Base-by-base conservation (phyloP, 1,139 yeast genomes). In the Pichia sp. region DNA sequence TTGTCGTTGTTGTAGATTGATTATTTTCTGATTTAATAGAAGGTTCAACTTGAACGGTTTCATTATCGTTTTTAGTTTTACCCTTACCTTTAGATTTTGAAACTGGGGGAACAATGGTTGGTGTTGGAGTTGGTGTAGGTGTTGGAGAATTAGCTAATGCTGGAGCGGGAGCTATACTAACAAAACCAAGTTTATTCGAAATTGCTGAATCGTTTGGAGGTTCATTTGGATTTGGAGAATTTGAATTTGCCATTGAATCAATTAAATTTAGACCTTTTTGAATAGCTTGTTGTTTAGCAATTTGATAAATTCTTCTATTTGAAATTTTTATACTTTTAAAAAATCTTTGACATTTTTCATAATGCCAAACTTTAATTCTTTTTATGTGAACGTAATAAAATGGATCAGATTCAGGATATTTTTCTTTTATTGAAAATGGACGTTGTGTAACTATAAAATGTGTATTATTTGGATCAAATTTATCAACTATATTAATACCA, bases 341-440 rank as follows among this genome's bases (percentile, higher is more conserved):
- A 57, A 91, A 88, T 41, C 96, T 69, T 53, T 80, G 72, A 19
- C 89, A 85, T 62, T 89, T 89, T 46, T 86, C 95, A 55, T 76
- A 80, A 46, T 82, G 82, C 96, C 97, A 89, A 18, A 89, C 83
- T 57, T 87, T 88, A 59, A 85, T 78, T 48, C 74, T 72, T 45
- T 72, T 69, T 40, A 68, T 66, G 28, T 70, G 64, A 6, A 88
- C 91, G 50, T 78, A 74, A 41, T 74, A 68, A 52, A 84, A 74
- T 20, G 84, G 75, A 59, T 84, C 93, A 39, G 72, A 70, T 3
- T 74, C 63, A 6, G 66, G 60, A 38, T 68, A 63, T 4, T 50
- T 54, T 22, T 58, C 60, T 33, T 58, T 63, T 8, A 51, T 38
- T 10, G 61, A 56, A 37, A 63, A 62, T 0, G 69, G 57, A 41